Percentiles rank a stretch among this genome's conserved stretches.
phyloP scores from a whole-genome alignment of 2,329 filamentous ascomycete species.

The Aspergillus sp. region DNA sequence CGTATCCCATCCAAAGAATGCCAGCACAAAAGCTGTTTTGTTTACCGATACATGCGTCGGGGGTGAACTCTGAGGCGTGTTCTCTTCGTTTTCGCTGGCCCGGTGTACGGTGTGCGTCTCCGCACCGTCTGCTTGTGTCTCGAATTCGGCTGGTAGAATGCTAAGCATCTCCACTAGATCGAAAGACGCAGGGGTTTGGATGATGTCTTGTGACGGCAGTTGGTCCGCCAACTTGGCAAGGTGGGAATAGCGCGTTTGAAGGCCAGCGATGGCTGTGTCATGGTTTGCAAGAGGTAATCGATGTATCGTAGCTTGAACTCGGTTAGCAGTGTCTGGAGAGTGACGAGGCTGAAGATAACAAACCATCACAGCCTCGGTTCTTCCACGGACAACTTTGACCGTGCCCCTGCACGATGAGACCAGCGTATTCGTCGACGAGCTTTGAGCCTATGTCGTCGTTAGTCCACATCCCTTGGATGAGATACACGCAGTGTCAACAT shows the following conservation, averaged over 20 bases:
- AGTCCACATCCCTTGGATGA: neutral
- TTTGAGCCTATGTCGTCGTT: slow-evolving; percentile 50
- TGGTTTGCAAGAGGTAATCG: slow-evolving; percentile 65
- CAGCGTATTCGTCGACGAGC: slow-evolving; percentile 72
- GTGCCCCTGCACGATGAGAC: slow-evolving; percentile 73
- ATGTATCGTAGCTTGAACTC: slow-evolving; percentile 59
- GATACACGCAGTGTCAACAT: slow-evolving; percentile 19
- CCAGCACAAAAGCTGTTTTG: slow-evolving; percentile 64
- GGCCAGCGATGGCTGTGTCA: slow-evolving; percentile 54
- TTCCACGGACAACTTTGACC: slow-evolving; percentile 82
- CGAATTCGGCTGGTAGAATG: slow-evolving; percentile 28
- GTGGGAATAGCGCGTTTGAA: slow-evolving; percentile 65
- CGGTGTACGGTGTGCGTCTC: slow-evolving; percentile 16
- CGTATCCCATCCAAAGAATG: slow-evolving; percentile 74
- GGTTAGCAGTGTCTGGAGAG: slow-evolving; percentile 15
- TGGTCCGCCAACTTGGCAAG: slow-evolving; percentile 39
- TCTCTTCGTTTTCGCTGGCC: neutral
- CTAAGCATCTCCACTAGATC: slow-evolving; percentile 31
- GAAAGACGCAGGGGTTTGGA: slow-evolving; percentile 32
- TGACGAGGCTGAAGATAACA: slow-evolving; percentile 11
- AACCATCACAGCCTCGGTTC: slow-evolving; percentile 82
- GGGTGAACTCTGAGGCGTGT: slow-evolving; percentile 4
- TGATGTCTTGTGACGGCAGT: slow-evolving; percentile 29
- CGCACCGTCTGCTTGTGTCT: neutral
- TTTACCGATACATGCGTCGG: slow-evolving; percentile 44